Base-by-base conservation (phyloP, 495 filamentous ascomycete species). In the Aspergillus biplanus region DNA sequence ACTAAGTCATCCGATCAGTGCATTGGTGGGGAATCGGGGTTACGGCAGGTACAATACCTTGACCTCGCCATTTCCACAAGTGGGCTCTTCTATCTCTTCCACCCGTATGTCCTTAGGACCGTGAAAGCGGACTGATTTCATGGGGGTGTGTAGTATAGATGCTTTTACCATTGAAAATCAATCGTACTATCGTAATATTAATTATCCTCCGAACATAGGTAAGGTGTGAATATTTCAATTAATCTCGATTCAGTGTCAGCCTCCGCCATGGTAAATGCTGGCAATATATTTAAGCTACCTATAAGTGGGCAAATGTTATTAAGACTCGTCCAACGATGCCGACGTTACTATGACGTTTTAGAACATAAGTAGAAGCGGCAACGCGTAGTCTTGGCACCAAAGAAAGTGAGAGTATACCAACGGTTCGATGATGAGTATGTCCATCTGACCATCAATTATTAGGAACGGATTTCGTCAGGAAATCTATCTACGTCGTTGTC, bases 91-190 rank as follows among this genome's bases (percentile, higher is more conserved):
- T 18, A 80, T 66, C 8, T 73, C 62, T 2, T 79, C 76, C 0
- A 79, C 53, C 27, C 76, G 69, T 56, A 80, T 73, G 52, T 80
- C 76, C 31, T 65, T 64, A 15, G 69, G 69, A 16, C 78, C 76
- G 63, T 80, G 73, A 39, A 75, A 80, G 9, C 72, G 67, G 12
- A 78, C 61, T 31, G 74, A 73, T 64, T 72, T 72, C 73, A 80
- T 78, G n/a, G 33, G 9, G 18, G 65, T 57, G 21, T 27, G 61
- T 50, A 13, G 56, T 61, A 39, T 55, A 54, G 33, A 65, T 48
- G 5, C 21, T 27, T 27, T 27, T 27, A 2, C 21, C 21, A 27
- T 27, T 27, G 21, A 27, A 27, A 27, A 27, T 27, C 21, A 27
- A 27, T 27, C 21, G 21, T 27, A 27, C 21, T 27, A 27, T 27